phyloP scores from a whole-genome alignment of 331 rosid genomes.

The Quercus phellos region DNA sequence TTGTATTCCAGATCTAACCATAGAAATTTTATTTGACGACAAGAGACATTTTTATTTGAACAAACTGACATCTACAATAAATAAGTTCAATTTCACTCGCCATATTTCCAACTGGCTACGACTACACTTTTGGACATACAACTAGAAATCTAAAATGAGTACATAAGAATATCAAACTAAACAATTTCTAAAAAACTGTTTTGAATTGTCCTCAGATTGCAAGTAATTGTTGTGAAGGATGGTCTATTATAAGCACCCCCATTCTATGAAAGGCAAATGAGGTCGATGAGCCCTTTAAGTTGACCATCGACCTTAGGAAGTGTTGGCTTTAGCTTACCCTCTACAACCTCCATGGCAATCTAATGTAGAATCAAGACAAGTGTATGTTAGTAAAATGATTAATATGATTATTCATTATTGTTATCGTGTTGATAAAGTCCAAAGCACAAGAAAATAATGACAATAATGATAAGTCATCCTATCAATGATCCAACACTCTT shows the following conservation, averaged over 20 bases:
- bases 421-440: no score
- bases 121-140: background rate
- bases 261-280: conserved; percentile 54
- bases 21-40: no score
- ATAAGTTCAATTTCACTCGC: background rate
- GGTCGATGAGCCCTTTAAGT: conserved; percentile 38
- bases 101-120: background rate
- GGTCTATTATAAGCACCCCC: conserved; percentile 50
- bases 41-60: background rate
- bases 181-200: background rate
- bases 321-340: conserved; percentile 52
- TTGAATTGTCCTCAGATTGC: conserved; percentile 23
- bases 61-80: no score
- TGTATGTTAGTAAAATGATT: no score
- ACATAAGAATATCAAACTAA: background rate
- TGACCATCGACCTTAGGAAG: conserved; percentile 36
- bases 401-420: no score
- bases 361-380: background rate
- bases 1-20: no score
- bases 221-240: conserved; percentile 42
- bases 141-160: background rate
- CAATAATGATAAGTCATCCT: no score
- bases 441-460: no score
- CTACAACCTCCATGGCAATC: conserved; percentile 85
- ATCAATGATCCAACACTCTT: no score